These are phyloP conservation scores for Ganoderma sinense DNA, from an alignment of 1,284 basidiomycete genomes.

Conservation along the genomic window DNA sequence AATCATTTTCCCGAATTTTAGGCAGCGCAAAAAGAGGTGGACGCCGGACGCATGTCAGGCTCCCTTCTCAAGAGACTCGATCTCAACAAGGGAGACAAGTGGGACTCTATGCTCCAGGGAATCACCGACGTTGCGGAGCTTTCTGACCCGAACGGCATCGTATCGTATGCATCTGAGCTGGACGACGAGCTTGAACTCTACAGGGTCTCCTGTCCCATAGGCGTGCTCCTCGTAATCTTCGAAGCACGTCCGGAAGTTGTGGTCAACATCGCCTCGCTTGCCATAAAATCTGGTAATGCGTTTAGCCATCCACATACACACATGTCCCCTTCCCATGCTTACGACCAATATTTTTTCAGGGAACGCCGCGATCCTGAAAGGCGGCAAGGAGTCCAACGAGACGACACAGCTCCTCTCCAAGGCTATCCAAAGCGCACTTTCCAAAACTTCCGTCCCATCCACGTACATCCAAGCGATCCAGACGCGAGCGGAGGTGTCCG, in stretches of 20 bases:
- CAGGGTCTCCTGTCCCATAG: conserved; percentile 96
- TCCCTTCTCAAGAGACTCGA: conserved; percentile 90
- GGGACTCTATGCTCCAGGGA: conserved; percentile 93
- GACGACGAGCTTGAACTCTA: conserved; percentile 91
- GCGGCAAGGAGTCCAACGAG: conserved; percentile 91
- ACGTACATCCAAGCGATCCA: conserved; percentile 94
- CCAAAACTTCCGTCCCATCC: conserved; percentile 74
- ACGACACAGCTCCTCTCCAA: conserved; percentile 80
- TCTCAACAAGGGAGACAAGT: conserved; percentile 87
- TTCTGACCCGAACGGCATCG: conserved; percentile 86
- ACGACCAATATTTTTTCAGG: conserved; percentile 53
- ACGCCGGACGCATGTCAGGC: conserved; percentile 83
- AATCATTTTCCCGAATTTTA: conserved; percentile 38
- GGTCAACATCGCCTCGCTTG: conserved; percentile 95
- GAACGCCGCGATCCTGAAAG: conserved; percentile 95
- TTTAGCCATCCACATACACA: background rate
- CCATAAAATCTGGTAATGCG: conserved; percentile 91
- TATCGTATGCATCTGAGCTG: conserved; percentile 89
- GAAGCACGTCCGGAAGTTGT: conserved; percentile 98
- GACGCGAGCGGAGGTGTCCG: conserved; percentile 91
- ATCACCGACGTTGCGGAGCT: conserved; percentile 88
- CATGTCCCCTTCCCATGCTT: background rate
- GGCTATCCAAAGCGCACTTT: conserved; percentile 84
- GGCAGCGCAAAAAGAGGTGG: conserved; percentile 83
- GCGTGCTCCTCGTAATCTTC: conserved; percentile 96